A percentile compares a stretch with the other conserved stretches of the same genome.
Evolutionary conservation across 2,329 filamentous ascomycete species (phyloP).

Genomic region (Chaetothyriales sp.): DNA sequence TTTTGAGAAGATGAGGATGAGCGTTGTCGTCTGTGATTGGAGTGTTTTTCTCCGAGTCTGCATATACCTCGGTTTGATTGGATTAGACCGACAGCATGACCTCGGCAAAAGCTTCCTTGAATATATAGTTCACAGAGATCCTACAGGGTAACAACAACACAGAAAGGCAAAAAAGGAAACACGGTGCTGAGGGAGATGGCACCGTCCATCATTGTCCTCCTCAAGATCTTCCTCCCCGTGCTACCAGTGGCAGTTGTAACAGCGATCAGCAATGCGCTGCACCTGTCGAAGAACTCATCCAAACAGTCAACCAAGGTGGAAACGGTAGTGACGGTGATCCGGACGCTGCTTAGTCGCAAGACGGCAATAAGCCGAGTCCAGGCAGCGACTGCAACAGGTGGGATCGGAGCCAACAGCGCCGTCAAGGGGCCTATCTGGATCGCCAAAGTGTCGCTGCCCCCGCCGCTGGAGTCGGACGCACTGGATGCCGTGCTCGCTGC

Average conservation of each 20-base stretch:
- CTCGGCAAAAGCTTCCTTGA: no score
- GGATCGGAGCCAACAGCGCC: constrained; percentile 36
- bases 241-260: constrained; percentile 31
- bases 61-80: no score
- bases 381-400: constrained; percentile 39
- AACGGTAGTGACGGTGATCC: constrained; percentile 56
- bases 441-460: constrained; percentile 49
- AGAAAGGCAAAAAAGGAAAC: neutral
- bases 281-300: constrained; percentile 51
- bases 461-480: constrained; percentile 32
- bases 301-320: constrained; percentile 69
- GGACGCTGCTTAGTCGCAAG: constrained; percentile 41
- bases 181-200: constrained; percentile 19
- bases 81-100: no score
- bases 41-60: no score
- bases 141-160: no score
- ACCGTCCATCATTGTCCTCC: constrained; percentile 17
- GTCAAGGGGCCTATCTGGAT: constrained; percentile 75
- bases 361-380: constrained; percentile 49
- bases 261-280: constrained; percentile 35
- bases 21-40: no score
- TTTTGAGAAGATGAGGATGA: no score
- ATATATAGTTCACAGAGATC: no score
- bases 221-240: constrained; percentile 25
- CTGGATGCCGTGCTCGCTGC: constrained; percentile 23